These are phyloP conservation scores for Mortierella alpina DNA, from an alignment of 192 early-diverging fungal genomes.

Conservation along the genomic window DNA sequence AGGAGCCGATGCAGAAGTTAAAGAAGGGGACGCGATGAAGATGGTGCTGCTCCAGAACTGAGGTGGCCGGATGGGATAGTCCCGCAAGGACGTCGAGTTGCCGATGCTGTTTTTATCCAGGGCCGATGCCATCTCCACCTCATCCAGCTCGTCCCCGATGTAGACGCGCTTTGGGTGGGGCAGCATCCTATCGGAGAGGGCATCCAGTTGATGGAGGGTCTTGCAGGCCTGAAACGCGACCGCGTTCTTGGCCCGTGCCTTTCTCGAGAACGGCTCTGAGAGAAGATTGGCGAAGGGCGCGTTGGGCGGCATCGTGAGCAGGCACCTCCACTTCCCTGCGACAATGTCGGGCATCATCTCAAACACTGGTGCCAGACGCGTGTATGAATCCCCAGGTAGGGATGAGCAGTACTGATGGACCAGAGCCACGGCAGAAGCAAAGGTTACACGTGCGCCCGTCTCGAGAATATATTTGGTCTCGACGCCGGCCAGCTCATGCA, in stretches of 20 bases:
- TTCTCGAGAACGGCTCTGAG: conserved; percentile 61
- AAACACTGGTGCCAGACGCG: conserved; percentile 64
- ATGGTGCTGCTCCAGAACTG: conserved; percentile 45
- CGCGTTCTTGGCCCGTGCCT: conserved; percentile 69
- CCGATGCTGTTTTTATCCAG: not conserved
- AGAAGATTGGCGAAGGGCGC: conserved; percentile 62
- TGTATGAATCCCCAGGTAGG: conserved; percentile 73
- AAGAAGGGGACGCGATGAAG: conserved; percentile 42
- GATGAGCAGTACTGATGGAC: conserved; percentile 78
- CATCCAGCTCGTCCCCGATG: conserved; percentile 12
- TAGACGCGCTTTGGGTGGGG: conserved; percentile 57
- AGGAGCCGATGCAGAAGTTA: conserved; percentile 6
- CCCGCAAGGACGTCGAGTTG: conserved; percentile 7
- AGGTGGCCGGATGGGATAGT: conserved; percentile 33
- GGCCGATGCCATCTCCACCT: conserved; percentile 4
- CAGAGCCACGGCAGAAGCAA: conserved; percentile 69
- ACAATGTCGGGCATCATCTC: conserved; percentile 13
- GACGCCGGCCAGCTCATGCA: conserved; percentile 20
- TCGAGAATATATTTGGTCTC: conserved; percentile 64
- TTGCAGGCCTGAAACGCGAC: conserved; percentile 77
- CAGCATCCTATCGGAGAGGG: conserved; percentile 75
- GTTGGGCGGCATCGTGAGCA: conserved; percentile 67
- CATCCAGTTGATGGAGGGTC: conserved; percentile 71
- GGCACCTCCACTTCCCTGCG: conserved; percentile 50
- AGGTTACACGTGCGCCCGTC: conserved; percentile 78